A percentile compares a stretch with the other conserved stretches of the same genome.
Conservation (phyloP, 306 rosid species). For the barrel medic (Medicago truncatula) region MtrunA17r5.0-ANR NC_053045.1:41516501-41517000, state of each 20-base stretch:
- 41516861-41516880: no score
- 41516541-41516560: constrained; percentile 11
- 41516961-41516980: no score
- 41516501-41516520: neutral
- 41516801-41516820: no score
- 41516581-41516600: neutral
- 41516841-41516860: no score
- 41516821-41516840: no score
- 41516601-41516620: neutral
- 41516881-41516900: no score
- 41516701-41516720: constrained; percentile 17
- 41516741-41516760: constrained; percentile 48
- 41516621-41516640: neutral
- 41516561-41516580: constrained; percentile 1
- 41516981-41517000: no score
- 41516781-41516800: neutral
- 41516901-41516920: no score
- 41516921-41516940: no score
- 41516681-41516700: constrained; percentile 2
- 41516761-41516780: constrained; percentile 29
- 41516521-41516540: neutral
- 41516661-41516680: constrained; percentile 28
- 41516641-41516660: neutral
- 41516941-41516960: no score
- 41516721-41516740: constrained; percentile 56